phyloP scores from a whole-genome alignment of 2,329 filamentous ascomycete genomes.

The Aspergillus cejpii region DNA sequence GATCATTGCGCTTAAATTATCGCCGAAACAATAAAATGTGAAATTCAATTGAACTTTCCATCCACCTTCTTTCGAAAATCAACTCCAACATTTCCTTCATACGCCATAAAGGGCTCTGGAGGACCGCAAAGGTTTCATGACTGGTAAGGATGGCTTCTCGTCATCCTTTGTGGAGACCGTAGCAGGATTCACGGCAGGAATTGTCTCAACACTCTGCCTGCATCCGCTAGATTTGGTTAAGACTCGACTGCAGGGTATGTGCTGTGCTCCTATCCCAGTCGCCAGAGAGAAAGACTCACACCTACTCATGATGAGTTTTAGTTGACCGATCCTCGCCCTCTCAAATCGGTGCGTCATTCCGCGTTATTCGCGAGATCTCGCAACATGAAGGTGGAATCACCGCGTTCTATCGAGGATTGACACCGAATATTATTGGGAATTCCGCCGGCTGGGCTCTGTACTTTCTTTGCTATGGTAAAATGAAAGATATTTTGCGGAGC shows the following conservation, averaged over 20 bases:
- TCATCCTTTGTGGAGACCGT: conserved; percentile 78
- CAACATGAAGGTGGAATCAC: conserved; percentile 52
- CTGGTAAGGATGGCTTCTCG: conserved; percentile 53
- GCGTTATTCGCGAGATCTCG: conserved; percentile 48
- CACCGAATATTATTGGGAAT: conserved; percentile 86
- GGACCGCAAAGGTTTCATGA: conserved; percentile 33
- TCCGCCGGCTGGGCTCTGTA: conserved; percentile 86
- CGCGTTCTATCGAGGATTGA: conserved; percentile 81
- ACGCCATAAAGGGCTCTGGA: conserved; percentile 1
- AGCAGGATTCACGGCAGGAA: conserved; percentile 82
- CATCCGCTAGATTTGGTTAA: conserved; percentile 96
- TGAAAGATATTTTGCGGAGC: conserved; percentile 50
- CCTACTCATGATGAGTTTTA: conserved; percentile 37
- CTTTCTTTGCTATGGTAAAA: conserved; percentile 66
- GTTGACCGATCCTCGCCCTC: conserved; percentile 47
- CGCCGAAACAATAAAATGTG: background rate
- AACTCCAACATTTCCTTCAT: background rate
- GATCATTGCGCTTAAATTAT: background rate
- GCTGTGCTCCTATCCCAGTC: background rate
- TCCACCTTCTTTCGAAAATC: background rate
- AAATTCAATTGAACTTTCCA: no score
- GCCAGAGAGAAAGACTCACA: background rate
- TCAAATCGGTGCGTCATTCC: conserved; percentile 48
- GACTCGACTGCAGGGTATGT: conserved; percentile 80
- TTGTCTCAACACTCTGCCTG: conserved; percentile 75